Conservation (phyloP, 306 rosid genomes). For the Prunus armeniaca region DNA sequence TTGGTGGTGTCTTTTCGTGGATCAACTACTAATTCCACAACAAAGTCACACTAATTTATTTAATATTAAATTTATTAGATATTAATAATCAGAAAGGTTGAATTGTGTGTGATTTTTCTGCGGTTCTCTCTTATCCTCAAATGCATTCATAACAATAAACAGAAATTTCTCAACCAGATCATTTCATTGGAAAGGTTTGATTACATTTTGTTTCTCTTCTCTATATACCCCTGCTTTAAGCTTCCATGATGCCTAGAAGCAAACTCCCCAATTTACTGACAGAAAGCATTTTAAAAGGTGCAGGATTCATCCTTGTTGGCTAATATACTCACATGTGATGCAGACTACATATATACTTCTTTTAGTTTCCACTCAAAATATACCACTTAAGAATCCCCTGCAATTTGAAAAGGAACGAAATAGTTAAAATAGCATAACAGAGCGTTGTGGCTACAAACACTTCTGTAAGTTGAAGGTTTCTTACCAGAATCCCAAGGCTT, state of each 20-base stretch:
- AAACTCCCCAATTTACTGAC: neutral
- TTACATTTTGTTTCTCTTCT: neutral
- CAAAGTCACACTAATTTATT: too few species aligned
- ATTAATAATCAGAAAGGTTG: too few species aligned
- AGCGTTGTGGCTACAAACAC: neutral
- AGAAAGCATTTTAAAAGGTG: neutral
- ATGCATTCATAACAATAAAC: too few species aligned
- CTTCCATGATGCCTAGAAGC: neutral
- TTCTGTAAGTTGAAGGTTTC: slow-evolving; percentile 15
- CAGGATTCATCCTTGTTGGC: neutral
- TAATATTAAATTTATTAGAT: too few species aligned
- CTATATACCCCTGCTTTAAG: neutral
- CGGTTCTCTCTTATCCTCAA: too few species aligned
- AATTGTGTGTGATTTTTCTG: too few species aligned
- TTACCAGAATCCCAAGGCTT: slow-evolving; percentile 68
- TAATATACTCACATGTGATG: neutral
- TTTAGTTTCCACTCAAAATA: slow-evolving; percentile 35
- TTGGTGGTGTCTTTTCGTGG: too few species aligned
- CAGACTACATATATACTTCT: neutral
- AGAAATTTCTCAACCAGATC: too few species aligned
- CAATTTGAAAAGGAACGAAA: slow-evolving; percentile 4
- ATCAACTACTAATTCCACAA: too few species aligned
- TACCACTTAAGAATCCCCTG: slow-evolving; percentile 65
- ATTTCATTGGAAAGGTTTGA: too few species aligned
- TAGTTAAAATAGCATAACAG: slow-evolving; percentile 5